These are phyloP conservation scores for Falciphora oryzae DNA, from an alignment of 2,329 filamentous ascomycete genomes.

Conservation along the genomic window DNA sequence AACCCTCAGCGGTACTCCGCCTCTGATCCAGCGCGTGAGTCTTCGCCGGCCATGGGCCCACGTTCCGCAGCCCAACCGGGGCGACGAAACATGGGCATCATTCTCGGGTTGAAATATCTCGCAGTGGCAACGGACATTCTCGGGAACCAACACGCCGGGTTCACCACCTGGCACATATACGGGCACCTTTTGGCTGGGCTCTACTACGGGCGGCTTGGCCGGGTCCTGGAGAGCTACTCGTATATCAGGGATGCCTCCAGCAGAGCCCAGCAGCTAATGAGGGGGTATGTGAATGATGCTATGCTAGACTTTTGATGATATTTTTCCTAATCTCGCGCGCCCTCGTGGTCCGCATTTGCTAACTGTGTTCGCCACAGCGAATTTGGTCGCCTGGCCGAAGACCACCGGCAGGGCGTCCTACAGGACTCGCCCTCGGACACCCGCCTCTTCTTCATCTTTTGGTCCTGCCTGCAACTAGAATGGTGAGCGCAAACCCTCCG, in stretches of 20 bases:
- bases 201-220: conserved; percentile 81
- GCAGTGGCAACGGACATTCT: conserved; percentile 81
- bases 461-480: conserved; percentile 90
- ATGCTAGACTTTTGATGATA: too few relatives aligned
- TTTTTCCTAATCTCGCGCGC: too few relatives aligned
- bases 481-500: too few relatives aligned
- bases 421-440: conserved; percentile 41
- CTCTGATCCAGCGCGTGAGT: conserved; percentile 46
- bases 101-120: conserved; percentile 88
- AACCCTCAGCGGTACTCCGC: conserved; percentile 38
- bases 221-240: conserved; percentile 77
- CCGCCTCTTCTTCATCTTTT: conserved; percentile 71
- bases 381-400: conserved; percentile 36
- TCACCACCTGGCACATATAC: conserved; percentile 78
- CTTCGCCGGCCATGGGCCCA: conserved; percentile 43
- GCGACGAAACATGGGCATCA: conserved; percentile 67
- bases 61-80: conserved; percentile 26
- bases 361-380: conserved; percentile 21
- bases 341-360: too few relatives aligned
- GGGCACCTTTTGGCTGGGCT: conserved; percentile 78
- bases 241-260: conserved; percentile 53
- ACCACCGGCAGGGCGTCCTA: not conserved
- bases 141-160: conserved; percentile 71
- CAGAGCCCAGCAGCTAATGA: conserved; percentile 64
- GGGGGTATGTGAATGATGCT: conserved; percentile 49